Conservation (phyloP, 768 basidiomycete genomes). For the Kwoniella newhampshirensis region DNA sequence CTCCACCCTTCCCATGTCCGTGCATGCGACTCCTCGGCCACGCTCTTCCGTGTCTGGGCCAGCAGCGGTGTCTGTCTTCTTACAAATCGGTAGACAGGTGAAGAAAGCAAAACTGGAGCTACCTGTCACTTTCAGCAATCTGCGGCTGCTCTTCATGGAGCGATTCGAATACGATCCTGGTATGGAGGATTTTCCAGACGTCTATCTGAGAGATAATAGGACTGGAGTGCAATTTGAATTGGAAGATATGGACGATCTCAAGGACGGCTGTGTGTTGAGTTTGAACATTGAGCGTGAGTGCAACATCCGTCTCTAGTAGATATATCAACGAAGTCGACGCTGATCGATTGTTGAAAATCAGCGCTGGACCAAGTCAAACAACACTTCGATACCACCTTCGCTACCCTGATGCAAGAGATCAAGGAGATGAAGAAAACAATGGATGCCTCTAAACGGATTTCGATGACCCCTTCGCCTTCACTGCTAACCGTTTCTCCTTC, state of each 20-base stretch:
- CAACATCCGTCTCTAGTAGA: neutral
- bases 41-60: constrained; percentile 8
- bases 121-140: constrained; percentile 64
- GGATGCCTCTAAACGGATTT: constrained; percentile 59
- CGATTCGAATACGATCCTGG: constrained; percentile 92
- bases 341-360: constrained; percentile 48
- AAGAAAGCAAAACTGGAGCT: constrained; percentile 78
- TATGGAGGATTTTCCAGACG: constrained; percentile 87
- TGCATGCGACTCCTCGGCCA: constrained; percentile 17
- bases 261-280: constrained; percentile 80
- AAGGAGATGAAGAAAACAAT: constrained; percentile 79
- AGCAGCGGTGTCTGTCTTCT: constrained; percentile 67
- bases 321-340: neutral
- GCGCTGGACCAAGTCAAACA: constrained; percentile 98
- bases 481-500: constrained; percentile 34
- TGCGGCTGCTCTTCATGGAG: constrained; percentile 88
- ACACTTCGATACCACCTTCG: constrained; percentile 91
- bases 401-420: constrained; percentile 77
- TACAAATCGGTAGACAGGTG: constrained; percentile 85
- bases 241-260: constrained; percentile 89
- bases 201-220: constrained; percentile 88
- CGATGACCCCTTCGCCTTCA: constrained; percentile 52
- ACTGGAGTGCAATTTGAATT: constrained; percentile 94
- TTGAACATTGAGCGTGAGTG: constrained; percentile 96
- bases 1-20: constrained; percentile 2